Conservation (phyloP, 2,329 filamentous ascomycete species). For the Sclerotinia borealis region DNA sequence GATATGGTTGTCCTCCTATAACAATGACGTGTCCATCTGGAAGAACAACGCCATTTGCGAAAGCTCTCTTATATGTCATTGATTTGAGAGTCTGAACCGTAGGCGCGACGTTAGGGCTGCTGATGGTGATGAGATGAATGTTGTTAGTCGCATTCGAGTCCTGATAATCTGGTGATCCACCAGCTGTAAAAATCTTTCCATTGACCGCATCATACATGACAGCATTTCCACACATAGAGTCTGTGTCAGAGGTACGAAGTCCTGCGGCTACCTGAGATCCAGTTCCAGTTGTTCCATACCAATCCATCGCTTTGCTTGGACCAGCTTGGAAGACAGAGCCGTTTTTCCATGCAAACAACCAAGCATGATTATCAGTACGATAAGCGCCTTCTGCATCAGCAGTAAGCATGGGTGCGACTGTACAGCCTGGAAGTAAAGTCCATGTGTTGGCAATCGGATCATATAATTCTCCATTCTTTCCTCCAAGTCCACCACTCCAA, state of each 20-base stretch:
- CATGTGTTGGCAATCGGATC: constrained; percentile 41
- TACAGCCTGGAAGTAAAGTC: constrained; percentile 39
- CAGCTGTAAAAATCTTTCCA: constrained; percentile 50
- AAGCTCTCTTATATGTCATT: constrained; percentile 39
- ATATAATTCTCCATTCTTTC: constrained; percentile 53
- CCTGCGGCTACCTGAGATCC: constrained; percentile 41
- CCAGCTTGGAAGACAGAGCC: constrained; percentile 25
- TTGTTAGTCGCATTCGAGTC: constrained; percentile 37
- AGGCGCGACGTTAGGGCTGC: constrained; percentile 23
- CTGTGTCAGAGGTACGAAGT: constrained; percentile 37
- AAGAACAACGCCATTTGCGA: constrained; percentile 42
- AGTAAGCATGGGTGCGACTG: constrained; percentile 46
- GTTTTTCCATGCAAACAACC: constrained; percentile 33
- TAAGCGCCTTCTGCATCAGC: constrained; percentile 39
- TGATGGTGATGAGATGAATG: constrained; percentile 46
- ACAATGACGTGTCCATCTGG: constrained; percentile 44
- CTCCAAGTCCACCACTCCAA: constrained; percentile 43
- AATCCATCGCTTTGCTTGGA: constrained; percentile 44
- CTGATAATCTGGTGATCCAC: constrained; percentile 44
- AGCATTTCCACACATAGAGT: constrained; percentile 50
- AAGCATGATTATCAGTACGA: constrained; percentile 47
- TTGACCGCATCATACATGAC: constrained; percentile 51
- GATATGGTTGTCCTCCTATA: constrained; percentile 41
- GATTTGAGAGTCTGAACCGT: constrained; percentile 32
- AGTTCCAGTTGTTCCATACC: constrained; percentile 43